Base-by-base conservation (phyloP, 257 asterid genomes). In the Coffea canephora region DNA sequence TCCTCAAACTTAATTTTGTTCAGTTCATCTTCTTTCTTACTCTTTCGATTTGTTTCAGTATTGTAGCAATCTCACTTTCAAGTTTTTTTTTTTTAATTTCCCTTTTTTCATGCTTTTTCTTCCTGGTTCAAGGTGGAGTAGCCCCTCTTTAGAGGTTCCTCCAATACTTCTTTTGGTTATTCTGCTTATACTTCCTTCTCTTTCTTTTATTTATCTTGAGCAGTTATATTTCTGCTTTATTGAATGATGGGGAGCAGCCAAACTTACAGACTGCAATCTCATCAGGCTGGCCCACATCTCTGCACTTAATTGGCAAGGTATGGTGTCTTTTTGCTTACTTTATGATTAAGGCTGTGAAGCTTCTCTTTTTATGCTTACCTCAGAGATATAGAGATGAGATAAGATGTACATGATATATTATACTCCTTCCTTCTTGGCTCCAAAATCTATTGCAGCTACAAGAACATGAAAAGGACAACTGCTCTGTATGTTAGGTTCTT, bases 271-370 rank as follows among this genome's bases (percentile, higher is more conserved):
- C 83, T 49, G 97, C 97, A 80, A 74, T 92, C 79, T 86, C 88
- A 12, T 88, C 92, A 49, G 97, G 97, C 69, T 95, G 99, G 99
- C 99, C 99, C 69, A 97, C 97, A 48, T 91, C 99, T 21, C 82
- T 95, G 72, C 99, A 95, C 89, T 87, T 95, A 85, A 95, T 95
- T 82, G 99, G 99, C 82, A 95, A 95, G 99, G 99, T 93, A 87
- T 39, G 78, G 67, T 1, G 9, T 74, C 65, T 18, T 76, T 66
- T 39, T 0, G 34, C 14, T 69, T 23, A n/a, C 25, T 27, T 81
- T 31, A 14, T 45, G 19, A 67, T 14, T 43, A 21, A 39, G 1
- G 34, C 50, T 27, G 50, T 55, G 12, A 62, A 54, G 36, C 16
- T 14, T 31, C 49, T 15, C 14, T 18, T 43, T 69, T n/a, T 78